These are phyloP conservation scores for Botrytis pseudocinerea DNA, from an alignment of 2,329 filamentous ascomycete genomes.

Conservation along the genomic window DNA sequence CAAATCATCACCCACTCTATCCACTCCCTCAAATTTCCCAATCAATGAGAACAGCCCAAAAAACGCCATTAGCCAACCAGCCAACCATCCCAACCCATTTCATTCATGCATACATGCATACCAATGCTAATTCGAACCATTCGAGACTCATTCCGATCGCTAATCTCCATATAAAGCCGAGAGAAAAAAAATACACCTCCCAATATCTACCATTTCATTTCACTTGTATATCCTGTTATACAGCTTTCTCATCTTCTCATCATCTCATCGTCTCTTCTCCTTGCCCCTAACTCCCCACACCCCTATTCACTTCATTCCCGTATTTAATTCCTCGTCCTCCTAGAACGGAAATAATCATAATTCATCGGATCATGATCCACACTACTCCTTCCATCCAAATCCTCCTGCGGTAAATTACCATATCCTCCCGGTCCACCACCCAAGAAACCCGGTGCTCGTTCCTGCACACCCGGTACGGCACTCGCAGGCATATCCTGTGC, in stretches of 20 bases:
- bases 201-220: constrained; percentile 19
- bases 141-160: not conserved
- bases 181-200: constrained; percentile 1
- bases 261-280: not conserved
- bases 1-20: not conserved
- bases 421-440: constrained; percentile 62
- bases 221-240: constrained; percentile 9
- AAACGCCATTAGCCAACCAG: constrained; percentile 11
- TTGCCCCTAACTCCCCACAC: not conserved
- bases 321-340: constrained; percentile 25
- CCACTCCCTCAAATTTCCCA: not conserved
- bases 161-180: constrained; percentile 6
- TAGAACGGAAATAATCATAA: constrained; percentile 40
- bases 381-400: constrained; percentile 26
- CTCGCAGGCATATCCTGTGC: constrained; percentile 12
- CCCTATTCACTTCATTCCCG: not conserved
- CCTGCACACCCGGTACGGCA: not conserved
- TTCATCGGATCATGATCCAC: constrained; percentile 38
- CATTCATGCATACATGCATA: not conserved
- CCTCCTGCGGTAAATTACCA: constrained; percentile 56
- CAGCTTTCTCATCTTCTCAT: not conserved
- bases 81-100: not conserved
- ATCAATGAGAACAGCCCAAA: not conserved
- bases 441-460: constrained; percentile 52
- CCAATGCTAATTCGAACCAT: not conserved